Percentiles rank a stretch among this genome's conserved stretches.
Evolutionary conservation across 106 monocot species (phyloP).

Genomic region (Triglochin maritima): DNA sequence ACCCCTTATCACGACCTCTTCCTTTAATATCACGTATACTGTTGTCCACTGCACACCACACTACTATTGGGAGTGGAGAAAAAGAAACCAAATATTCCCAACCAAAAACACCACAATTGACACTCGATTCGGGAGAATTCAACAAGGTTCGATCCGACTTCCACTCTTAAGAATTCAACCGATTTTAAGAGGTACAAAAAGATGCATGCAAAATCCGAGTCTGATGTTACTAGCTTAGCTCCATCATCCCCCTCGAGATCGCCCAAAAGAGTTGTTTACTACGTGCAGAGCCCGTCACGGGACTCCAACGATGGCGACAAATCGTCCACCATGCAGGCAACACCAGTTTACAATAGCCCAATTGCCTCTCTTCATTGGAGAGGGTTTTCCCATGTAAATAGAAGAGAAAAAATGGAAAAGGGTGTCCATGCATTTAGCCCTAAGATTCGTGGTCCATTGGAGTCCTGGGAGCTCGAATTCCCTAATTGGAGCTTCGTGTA

Average conservation of each 20-base stretch:
- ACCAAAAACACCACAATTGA: background rate
- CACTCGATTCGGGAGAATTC: background rate
- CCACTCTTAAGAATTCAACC: background rate
- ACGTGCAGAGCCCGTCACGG: conserved; percentile 81
- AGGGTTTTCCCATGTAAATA: no score
- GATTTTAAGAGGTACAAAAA: conserved; percentile 6
- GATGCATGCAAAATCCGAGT: conserved; percentile 88
- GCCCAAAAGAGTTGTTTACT: conserved; percentile 63
- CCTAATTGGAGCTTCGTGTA: no score
- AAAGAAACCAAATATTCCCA: background rate
- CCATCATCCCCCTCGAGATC: conserved; percentile 72
- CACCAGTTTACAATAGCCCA: conserved; percentile 70
- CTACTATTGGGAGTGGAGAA: no score
- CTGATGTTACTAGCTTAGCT: conserved; percentile 82
- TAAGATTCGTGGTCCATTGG: no score
- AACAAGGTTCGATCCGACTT: background rate
- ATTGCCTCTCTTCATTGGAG: no score
- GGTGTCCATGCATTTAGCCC: no score
- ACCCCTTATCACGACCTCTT: background rate
- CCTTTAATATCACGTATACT: no score
- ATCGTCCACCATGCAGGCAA: conserved; percentile 74
- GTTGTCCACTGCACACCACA: no score
- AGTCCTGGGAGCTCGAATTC: no score
- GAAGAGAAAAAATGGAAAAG: no score
- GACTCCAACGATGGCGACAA: conserved; percentile 86